Base-by-base conservation (phyloP, 2,329 filamentous ascomycete genomes). In the Ampelomyces quisqualis region DNA sequence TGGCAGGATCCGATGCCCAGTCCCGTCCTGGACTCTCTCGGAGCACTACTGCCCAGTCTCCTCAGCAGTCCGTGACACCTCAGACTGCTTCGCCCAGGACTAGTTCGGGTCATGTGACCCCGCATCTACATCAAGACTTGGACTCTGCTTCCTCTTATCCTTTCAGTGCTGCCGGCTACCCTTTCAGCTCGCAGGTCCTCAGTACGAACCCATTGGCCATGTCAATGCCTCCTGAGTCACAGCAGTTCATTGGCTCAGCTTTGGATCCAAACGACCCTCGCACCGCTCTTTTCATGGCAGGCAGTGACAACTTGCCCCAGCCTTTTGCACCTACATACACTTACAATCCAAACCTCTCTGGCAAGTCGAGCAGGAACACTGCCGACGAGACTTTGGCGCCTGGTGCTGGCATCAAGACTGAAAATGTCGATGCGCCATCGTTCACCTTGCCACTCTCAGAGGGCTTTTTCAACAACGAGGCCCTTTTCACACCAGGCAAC, bases 221-320 rank as follows among this genome's bases (percentile, higher is more conserved):
- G 27, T 67, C 72, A 3, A 61, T 81, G 15, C 77, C 78, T 15
- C 60, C 72, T 3, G 74, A 81, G 49, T 70, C 76, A 2, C 77
- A 80, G 57, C 74, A 77, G 54, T 64, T 81, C 13, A 64, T 81
- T 5, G 76, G 73, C 11, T 65, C 69, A 2, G 62, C 65, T 0
- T 61, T 77, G 4, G 72, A 76, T 44, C 62, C 66, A 2, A 70
- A 67, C 20, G 72, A 78, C 45, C 69, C 72, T 3, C 62, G 69
- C 39, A 72, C 70, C 14, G 56, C 70, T 26, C 65, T 72, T 47
- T 65, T 77, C 43, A 77, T 77, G 72, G 62, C 63, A 18, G 71
- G 71, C 8, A 71, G 67, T 34, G 68, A 71, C 13, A 61, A 63
- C 28, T 46, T 71, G 11, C 59, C 66, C n/a, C 70, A 71, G 44